phyloP scores from a whole-genome alignment of 495 filamentous ascomycete genomes.

The Aspergillus cavernicola region DNA sequence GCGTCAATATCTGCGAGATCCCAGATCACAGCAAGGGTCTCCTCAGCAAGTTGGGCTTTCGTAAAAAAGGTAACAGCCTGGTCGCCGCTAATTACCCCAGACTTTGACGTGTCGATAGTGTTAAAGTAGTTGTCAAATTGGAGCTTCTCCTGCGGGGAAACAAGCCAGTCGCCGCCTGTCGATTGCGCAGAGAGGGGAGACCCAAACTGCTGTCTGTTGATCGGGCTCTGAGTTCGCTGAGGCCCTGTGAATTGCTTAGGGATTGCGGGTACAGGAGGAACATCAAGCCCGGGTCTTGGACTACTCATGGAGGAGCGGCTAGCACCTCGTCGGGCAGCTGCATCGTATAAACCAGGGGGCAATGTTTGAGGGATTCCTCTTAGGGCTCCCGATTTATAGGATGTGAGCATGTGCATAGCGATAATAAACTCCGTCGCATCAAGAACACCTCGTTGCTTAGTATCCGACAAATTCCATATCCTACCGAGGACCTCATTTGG shows the following conservation, averaged over 20 bases:
- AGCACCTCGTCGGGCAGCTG: conserved; percentile 68
- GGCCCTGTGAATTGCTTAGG: conserved; percentile 70
- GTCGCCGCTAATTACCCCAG: conserved; percentile 83
- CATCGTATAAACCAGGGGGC: conserved; percentile 85
- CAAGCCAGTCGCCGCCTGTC: conserved; percentile 74
- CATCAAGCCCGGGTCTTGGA: conserved; percentile 38
- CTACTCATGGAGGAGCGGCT: conserved; percentile 42
- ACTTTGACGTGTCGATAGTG: conserved; percentile 72
- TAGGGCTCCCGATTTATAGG: conserved; percentile 78
- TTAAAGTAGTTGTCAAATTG: conserved; percentile 82
- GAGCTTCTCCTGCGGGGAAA: conserved; percentile 76
- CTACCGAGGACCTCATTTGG: conserved; percentile 86
- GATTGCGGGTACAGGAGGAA: conserved; percentile 54
- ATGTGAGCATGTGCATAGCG: conserved; percentile 94
- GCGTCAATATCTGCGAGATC: conserved; percentile 93
- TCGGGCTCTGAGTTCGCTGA: conserved; percentile 66
- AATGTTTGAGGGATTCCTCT: conserved; percentile 75
- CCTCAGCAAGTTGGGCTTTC: conserved; percentile 84
- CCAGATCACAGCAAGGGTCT: conserved; percentile 93
- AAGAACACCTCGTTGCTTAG: conserved; percentile 85
- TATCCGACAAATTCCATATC: conserved; percentile 94
- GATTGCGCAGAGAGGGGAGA: conserved; percentile 55
- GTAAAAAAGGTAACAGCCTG: conserved; percentile 95
- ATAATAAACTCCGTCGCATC: conserved; percentile 92
- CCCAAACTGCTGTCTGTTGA: conserved; percentile 56